Evolutionary conservation across 2,329 filamentous ascomycete genomes (phyloP), one percentile per base, ranked within the genome.

Genomic region (Clarireedia sp.): DNA sequence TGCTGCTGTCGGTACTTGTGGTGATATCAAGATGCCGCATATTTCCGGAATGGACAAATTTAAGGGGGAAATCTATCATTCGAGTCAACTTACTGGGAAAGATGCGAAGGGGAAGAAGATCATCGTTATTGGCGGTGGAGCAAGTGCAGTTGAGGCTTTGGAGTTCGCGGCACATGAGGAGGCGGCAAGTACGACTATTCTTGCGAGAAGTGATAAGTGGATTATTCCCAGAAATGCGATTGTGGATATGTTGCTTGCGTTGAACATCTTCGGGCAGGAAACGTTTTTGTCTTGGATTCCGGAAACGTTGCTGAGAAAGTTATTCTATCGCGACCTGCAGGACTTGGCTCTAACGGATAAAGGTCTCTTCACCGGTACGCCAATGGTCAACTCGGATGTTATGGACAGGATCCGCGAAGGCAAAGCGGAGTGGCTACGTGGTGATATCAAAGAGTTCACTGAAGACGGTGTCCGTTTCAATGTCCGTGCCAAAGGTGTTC

Each of bases 371-470:
- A 90, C 79, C 26, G 86, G 88, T 51, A 95, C 89, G 0, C 89
- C 89, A 0, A 92, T 94, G 87, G 87, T 94, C 23, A 95, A 94
- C 70, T 86, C 84, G 16, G 84, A 90, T 46, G 79, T 95, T 1
- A 86, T 95, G 70, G 75, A 87, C 48, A 85, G 87, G 63, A 80
- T 95, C 33, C 85, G 89, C 17, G 72, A 75, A 1, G 87, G 87
- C 10, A 78, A 81, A 61, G 88, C 87, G 0, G 80, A 85, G 59
- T 95, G 90, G 90, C 73, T 94, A 0, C 84, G 89, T 12, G 88
- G 89, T 56, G 90, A 95, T 65, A 89, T 94, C 60, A 72, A 86
- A 37, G 75, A 74, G 12, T 83, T 91, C 59, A 77, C 79, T 6
- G 75, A 82, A 21, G 71, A 73, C 0, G 87, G 87, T 1, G 78